Conservation (phyloP, 2,329 filamentous ascomycete species). For the Fusarium fujikuroi region DNA sequence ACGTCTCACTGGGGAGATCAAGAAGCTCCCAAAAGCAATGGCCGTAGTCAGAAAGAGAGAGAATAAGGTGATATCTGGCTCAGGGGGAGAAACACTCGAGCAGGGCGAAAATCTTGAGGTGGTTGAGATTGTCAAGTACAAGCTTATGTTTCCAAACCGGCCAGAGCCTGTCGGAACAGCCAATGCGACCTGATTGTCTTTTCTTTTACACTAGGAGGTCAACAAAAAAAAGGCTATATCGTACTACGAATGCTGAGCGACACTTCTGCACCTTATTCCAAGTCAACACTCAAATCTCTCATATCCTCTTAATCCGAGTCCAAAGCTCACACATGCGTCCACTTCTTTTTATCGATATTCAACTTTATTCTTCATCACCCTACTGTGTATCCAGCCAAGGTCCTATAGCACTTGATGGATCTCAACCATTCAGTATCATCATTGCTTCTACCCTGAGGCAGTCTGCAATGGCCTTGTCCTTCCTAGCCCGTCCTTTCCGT, state of each 20-base stretch:
- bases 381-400: neutral
- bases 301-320: neutral
- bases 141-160: constrained; percentile 83
- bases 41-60: constrained; percentile 76
- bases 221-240: neutral
- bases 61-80: constrained; percentile 55
- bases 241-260: neutral
- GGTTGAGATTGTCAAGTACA: constrained; percentile 87
- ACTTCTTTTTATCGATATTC: neutral
- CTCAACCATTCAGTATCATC: constrained; percentile 1
- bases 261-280: neutral
- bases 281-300: neutral
- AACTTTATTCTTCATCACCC: neutral
- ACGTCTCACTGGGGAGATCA: constrained; percentile 87
- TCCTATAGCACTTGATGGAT: neutral
- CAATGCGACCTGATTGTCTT: constrained; percentile 42
- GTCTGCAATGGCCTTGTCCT: constrained; percentile 69
- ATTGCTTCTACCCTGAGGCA: constrained; percentile 32
- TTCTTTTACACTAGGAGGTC: neutral
- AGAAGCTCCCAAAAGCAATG: constrained; percentile 81
- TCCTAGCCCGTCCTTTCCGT: constrained; percentile 89
- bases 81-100: constrained; percentile 52
- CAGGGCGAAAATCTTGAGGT: constrained; percentile 74
- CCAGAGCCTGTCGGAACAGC: constrained; percentile 82
- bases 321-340: neutral